Evolutionary conservation across 306 rosid species (phyloP), one percentile per base, ranked within the genome.

Genomic region (Trifolium dubium): DNA sequence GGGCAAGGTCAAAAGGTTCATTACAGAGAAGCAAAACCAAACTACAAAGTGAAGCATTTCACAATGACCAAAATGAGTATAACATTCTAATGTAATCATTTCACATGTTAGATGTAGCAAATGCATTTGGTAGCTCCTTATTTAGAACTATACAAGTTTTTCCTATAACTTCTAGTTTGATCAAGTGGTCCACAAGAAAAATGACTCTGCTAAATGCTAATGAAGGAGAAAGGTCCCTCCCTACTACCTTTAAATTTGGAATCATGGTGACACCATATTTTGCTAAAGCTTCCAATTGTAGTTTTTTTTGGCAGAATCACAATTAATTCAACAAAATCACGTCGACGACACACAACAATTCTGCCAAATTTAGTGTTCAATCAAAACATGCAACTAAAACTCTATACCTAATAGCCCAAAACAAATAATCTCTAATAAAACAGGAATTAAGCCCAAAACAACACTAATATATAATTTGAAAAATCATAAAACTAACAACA

Each of bases 1-100:
- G 67, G 66, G 65, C 49, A 15, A 15, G 51, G 67, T 10, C 31
- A 71, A 14, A 71, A 70, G 41, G 43, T 35, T 31, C 49, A 50
- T 29, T 2, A 70, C 2, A 40, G 39, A 51, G 18, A 62, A 23
- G 58, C 43, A 47, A 66, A 49, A 49, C 3, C 39, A 60, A 47
- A 73, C 64, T 56, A 46, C 11, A 34, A 61, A 63, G 51, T 37
- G 15, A 14, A 32, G 1, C 12, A 34, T 59, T 12, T 31, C 67
- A 62, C 34, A 23, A n/a, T n/a, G n/a, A n/a, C n/a, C n/a, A n/a
- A n/a, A 34, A 23, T 32, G 28, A 34, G 15, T 12, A 61, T 61
- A 8, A 34, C 44, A 61, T 61, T 61, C 17, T 14, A 14, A 61
- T 34, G 46, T 19, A 61, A 7, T 9, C 46, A 62, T n/a, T 62